A percentile compares a stretch with the other conserved stretches of the same genome.
Conservation (phyloP, 345 rosid species). For the Lepidium sativum region DNA sequence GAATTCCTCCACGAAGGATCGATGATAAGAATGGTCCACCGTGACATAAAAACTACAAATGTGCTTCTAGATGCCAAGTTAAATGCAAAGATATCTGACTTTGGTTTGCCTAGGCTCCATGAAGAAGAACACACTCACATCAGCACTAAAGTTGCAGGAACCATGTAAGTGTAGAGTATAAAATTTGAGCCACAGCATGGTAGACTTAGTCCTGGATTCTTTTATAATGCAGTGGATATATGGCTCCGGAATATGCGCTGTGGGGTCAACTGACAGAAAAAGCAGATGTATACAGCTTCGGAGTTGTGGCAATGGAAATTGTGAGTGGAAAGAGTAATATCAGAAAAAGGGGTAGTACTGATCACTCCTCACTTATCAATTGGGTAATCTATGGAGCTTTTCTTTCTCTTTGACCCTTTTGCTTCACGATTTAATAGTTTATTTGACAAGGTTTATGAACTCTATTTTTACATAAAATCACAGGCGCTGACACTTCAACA, state of each 20-base stretch:
- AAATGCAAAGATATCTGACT: no score
- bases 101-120: no score
- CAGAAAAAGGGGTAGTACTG: not conserved
- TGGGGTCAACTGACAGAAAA: constrained; percentile 38
- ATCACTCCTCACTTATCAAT: constrained; percentile 28
- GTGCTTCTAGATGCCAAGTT: no score
- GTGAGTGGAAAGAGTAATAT: constrained; percentile 29
- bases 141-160: constrained; percentile 37
- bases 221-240: constrained; percentile 11
- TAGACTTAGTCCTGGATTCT: not conserved
- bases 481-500: constrained; percentile 27
- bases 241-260: constrained; percentile 7
- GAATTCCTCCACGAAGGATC: constrained; percentile 59
- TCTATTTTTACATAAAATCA: not conserved
- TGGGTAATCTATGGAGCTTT: constrained; percentile 25
- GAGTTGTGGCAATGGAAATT: constrained; percentile 37
- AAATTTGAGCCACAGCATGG: not conserved
- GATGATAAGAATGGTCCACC: constrained; percentile 43
- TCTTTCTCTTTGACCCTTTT: not conserved
- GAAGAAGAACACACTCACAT: no score
- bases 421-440: not conserved
- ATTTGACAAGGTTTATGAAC: not conserved
- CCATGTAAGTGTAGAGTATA: constrained; percentile 31
- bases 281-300: constrained; percentile 41
- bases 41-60: constrained; percentile 31